These are phyloP conservation scores for Lasiosphaeris hirsuta DNA, from an alignment of 495 filamentous ascomycete species.

Conservation along the genomic window DNA sequence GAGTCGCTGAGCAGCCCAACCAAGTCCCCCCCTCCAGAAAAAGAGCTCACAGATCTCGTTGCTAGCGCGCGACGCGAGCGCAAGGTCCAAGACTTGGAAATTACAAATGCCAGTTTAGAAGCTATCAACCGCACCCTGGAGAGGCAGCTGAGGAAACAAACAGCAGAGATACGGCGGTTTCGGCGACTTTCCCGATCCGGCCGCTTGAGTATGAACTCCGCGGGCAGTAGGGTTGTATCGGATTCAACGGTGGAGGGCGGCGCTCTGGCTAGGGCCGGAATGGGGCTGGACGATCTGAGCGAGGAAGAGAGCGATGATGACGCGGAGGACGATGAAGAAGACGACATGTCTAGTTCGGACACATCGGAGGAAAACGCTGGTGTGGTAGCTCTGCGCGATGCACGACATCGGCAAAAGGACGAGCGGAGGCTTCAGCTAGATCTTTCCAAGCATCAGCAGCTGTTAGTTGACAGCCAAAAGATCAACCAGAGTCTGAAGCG, in stretches of 20 bases:
- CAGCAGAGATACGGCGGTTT: slow-evolving; percentile 79
- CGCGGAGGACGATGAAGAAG: slow-evolving; percentile 42
- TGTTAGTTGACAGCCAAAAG: slow-evolving; percentile 83
- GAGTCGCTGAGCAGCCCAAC: slow-evolving; percentile 50
- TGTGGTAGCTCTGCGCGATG: slow-evolving; percentile 42
- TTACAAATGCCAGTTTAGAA: slow-evolving; percentile 90
- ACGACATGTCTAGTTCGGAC: slow-evolving; percentile 39
- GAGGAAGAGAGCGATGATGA: slow-evolving; percentile 44
- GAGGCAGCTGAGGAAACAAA: slow-evolving; percentile 85
- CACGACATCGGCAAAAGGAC: slow-evolving; percentile 55
- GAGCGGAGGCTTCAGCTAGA: slow-evolving; percentile 78
- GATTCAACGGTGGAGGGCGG: slow-evolving; percentile 29
- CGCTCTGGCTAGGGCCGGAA: slow-evolving; percentile 25
- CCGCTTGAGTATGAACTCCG: slow-evolving; percentile 52
- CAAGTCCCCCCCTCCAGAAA: slow-evolving; percentile 44
- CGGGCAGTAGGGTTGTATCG: slow-evolving; percentile 23
- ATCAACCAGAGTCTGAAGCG: slow-evolving; percentile 90
- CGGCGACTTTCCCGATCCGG: slow-evolving; percentile 77
- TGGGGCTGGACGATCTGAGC: slow-evolving; percentile 49
- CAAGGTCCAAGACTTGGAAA: slow-evolving; percentile 96
- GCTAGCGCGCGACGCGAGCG: slow-evolving; percentile 84
- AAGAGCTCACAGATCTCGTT: slow-evolving; percentile 63
- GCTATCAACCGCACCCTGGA: slow-evolving; percentile 97
- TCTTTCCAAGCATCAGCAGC: slow-evolving; percentile 80
- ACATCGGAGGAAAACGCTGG: slow-evolving; percentile 46